phyloP scores from a whole-genome alignment of 2,329 filamentous ascomycete species.

The Epichloe festucae region DNA sequence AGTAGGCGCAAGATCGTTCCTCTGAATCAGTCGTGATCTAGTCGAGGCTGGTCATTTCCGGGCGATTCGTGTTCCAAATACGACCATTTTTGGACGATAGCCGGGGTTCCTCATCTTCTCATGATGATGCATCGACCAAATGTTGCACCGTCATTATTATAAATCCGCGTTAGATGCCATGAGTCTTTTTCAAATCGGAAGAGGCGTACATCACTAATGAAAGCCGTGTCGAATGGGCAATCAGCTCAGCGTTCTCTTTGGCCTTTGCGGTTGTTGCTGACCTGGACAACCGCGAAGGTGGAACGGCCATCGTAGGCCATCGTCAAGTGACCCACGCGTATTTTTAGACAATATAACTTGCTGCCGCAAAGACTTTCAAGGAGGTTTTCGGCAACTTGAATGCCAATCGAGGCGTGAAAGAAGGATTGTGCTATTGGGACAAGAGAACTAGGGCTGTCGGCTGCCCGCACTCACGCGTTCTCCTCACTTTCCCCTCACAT shows the following conservation, averaged over 20 bases:
- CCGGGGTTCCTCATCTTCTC: too few relatives aligned
- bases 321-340: neutral
- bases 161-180: too few relatives aligned
- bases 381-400: neutral
- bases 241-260: neutral
- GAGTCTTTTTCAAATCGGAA: too few relatives aligned
- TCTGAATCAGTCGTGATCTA: neutral
- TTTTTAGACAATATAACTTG: neutral
- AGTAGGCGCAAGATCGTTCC: neutral
- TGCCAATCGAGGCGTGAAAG: neutral
- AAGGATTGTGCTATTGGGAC: neutral
- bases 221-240: too few relatives aligned
- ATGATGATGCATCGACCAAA: too few relatives aligned
- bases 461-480: neutral
- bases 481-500: slow-evolving; percentile 18
- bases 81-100: neutral
- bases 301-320: neutral
- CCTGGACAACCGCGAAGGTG: neutral
- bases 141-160: too few relatives aligned
- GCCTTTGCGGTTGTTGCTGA: neutral
- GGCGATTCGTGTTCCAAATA: neutral
- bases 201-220: neutral
- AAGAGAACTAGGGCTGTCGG: neutral
- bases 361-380: neutral
- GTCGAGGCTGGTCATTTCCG: neutral